phyloP scores from a whole-genome alignment of 1,284 basidiomycete species.

The Coniophora puteana region DNA sequence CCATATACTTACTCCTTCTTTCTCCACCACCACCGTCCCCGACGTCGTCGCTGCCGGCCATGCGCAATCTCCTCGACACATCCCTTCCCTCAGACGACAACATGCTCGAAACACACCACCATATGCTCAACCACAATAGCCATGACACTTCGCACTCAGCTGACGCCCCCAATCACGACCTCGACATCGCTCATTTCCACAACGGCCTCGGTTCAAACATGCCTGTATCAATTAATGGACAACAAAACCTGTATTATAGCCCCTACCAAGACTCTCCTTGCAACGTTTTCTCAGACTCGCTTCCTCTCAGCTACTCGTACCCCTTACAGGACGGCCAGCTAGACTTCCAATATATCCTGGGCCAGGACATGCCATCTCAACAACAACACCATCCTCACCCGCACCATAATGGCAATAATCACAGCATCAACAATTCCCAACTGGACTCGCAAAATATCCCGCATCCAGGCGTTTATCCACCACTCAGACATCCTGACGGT shows the following conservation, averaged over 20 bases:
- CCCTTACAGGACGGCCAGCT: conserved; percentile 23
- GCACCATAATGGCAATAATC: too few species aligned
- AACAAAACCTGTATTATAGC: conserved; percentile 28
- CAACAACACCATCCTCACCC: conserved; percentile 2
- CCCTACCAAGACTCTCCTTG: conserved; percentile 22
- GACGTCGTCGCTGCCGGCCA: conserved; percentile 12
- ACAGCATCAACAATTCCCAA: conserved; percentile 20
- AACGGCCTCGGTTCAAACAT: conserved; percentile 16
- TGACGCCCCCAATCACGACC: conserved; percentile 28
- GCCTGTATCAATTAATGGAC: conserved; percentile 30
- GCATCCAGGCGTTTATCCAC: conserved; percentile 18
- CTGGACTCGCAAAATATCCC: conserved; percentile 26
- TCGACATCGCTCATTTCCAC: conserved; percentile 24
- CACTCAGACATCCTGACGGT: conserved; percentile 17
- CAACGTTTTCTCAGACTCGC: conserved; percentile 16
- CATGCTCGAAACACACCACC: conserved; percentile 14
- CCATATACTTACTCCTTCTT: conserved; percentile 1
- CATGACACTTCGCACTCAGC: conserved; percentile 18
- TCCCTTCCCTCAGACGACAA: conserved; percentile 14
- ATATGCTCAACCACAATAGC: conserved; percentile 15
- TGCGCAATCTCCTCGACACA: conserved; percentile 17
- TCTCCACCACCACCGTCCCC: conserved; percentile 4
- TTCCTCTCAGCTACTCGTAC: conserved; percentile 19
- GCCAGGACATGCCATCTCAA: conserved; percentile 18
- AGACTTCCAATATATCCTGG: conserved; percentile 24